Conservation (phyloP, 257 asterid genomes). For the Solanum piurae region DNA sequence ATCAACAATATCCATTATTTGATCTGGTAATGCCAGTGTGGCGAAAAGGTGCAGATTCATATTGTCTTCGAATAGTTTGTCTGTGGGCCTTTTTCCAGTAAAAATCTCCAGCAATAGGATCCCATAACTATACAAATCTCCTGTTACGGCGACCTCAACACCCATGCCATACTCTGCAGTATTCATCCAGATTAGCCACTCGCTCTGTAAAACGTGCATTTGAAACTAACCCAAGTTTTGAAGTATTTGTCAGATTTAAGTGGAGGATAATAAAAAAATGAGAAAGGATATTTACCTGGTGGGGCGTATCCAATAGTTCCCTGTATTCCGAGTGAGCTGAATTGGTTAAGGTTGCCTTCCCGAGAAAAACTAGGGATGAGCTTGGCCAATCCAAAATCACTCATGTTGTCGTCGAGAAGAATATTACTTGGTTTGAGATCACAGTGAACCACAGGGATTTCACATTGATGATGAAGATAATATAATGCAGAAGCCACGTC, state of each 20-base stretch:
- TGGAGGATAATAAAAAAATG: background rate
- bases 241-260: background rate
- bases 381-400: background rate
- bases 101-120: conserved; percentile 25
- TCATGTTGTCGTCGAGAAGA: background rate
- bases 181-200: background rate
- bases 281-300: background rate
- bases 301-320: background rate
- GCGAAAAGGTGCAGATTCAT: conserved; percentile 19
- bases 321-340: background rate
- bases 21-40: conserved; percentile 13
- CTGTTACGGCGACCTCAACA: background rate
- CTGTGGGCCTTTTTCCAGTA: conserved; percentile 24
- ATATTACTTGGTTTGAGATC: conserved; percentile 2
- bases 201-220: background rate
- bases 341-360: background rate
- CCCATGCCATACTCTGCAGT: background rate
- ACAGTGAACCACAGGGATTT: conserved; percentile 27
- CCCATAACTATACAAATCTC: conserved; percentile 4
- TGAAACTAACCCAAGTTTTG: background rate
- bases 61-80: conserved; percentile 8
- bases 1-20: conserved; percentile 7
- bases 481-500: conserved; percentile 32
- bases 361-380: background rate
- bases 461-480: conserved; percentile 36